Conservation (phyloP, 768 basidiomycete genomes). For the Suillus brevipes region DNA sequence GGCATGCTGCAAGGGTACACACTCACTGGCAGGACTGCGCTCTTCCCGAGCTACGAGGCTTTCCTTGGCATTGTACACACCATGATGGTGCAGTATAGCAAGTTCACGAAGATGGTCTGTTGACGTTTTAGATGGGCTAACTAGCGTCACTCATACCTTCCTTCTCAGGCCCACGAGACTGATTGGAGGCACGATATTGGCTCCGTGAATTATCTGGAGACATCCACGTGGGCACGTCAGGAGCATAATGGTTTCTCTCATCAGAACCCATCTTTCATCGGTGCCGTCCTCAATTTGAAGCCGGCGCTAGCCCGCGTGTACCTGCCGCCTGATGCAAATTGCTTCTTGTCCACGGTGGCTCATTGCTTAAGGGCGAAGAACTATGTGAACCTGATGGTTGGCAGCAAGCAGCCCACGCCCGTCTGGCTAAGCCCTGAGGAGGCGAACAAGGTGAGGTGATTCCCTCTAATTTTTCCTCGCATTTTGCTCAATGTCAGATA, state of each 20-base stretch:
- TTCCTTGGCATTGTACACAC: slow-evolving; percentile 90
- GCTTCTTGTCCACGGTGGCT: slow-evolving; percentile 77
- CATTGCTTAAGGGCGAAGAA: slow-evolving; percentile 85
- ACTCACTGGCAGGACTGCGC: slow-evolving; percentile 78
- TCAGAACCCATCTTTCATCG: slow-evolving; percentile 85
- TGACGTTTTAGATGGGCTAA: not conserved
- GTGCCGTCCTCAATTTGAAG: slow-evolving; percentile 81
- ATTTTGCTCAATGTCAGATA: slow-evolving; percentile 24
- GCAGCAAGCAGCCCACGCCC: slow-evolving; percentile 80
- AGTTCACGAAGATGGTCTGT: slow-evolving; percentile 80
- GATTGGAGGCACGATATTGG: slow-evolving; percentile 71
- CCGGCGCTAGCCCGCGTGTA: slow-evolving; percentile 72
- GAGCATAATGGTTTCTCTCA: slow-evolving; percentile 92
- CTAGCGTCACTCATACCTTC: not conserved
- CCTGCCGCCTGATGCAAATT: slow-evolving; percentile 89
- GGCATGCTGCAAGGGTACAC: slow-evolving; percentile 94
- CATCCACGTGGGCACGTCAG: slow-evolving; percentile 82
- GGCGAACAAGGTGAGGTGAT: slow-evolving; percentile 54
- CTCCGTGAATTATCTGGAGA: slow-evolving; percentile 85
- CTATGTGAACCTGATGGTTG: slow-evolving; percentile 87
- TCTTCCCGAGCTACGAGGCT: slow-evolving; percentile 90
- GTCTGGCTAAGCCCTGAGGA: slow-evolving; percentile 80
- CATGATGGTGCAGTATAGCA: slow-evolving; percentile 89
- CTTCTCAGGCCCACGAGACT: slow-evolving; percentile 50
- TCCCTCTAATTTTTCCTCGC: not conserved